These are phyloP conservation scores for Leptographium flavum DNA, from an alignment of 2,329 filamentous ascomycete species.

Conservation along the genomic window DNA sequence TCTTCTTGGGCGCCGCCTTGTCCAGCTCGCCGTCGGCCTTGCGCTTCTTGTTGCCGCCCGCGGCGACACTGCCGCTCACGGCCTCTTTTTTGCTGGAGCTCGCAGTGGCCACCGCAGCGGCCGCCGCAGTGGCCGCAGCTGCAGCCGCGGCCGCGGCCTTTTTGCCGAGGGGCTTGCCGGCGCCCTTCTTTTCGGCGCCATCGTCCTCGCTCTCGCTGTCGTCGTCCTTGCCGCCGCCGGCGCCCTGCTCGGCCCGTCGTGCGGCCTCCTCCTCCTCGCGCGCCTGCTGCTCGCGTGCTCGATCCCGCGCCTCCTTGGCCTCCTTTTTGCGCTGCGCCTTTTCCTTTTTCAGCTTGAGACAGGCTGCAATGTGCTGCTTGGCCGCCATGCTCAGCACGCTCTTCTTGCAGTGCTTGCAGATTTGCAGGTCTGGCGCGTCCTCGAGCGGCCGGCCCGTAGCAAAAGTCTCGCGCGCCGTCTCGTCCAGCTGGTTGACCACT, in stretches of 20 bases:
- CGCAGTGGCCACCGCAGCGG: neutral
- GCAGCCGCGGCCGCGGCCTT: neutral
- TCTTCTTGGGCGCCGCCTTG: slow-evolving; percentile 77
- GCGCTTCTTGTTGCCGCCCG: slow-evolving; percentile 44
- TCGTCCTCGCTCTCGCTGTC: slow-evolving; percentile 25
- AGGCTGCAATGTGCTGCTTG: slow-evolving; percentile 68
- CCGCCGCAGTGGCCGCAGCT: slow-evolving; percentile 18
- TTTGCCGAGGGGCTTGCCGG: slow-evolving; percentile 14
- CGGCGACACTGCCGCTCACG: slow-evolving; percentile 42
- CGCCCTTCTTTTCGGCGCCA: slow-evolving; percentile 12
- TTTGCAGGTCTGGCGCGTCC: slow-evolving; percentile 63
- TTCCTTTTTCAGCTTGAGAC: slow-evolving; percentile 71
- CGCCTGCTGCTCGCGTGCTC: slow-evolving; percentile 47
- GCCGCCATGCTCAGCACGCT: slow-evolving; percentile 63
- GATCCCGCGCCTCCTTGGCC: slow-evolving; percentile 54
- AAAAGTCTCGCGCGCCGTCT: slow-evolving; percentile 65
- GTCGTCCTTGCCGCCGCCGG: slow-evolving; percentile 24
- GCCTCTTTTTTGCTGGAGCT: slow-evolving; percentile 15
- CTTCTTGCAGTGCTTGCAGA: slow-evolving; percentile 93
- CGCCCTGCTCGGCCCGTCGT: slow-evolving; percentile 34
- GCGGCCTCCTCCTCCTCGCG: slow-evolving; percentile 42
- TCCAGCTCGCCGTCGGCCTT: slow-evolving; percentile 65
- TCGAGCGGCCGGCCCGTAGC: slow-evolving; percentile 68
- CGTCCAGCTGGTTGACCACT: slow-evolving; percentile 56
- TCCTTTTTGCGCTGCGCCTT: slow-evolving; percentile 68